Percentiles rank a stretch among this genome's conserved stretches.
Evolutionary conservation across 2,329 filamentous ascomycete species (phyloP).

Genomic region (Escovopsis sp.): DNA sequence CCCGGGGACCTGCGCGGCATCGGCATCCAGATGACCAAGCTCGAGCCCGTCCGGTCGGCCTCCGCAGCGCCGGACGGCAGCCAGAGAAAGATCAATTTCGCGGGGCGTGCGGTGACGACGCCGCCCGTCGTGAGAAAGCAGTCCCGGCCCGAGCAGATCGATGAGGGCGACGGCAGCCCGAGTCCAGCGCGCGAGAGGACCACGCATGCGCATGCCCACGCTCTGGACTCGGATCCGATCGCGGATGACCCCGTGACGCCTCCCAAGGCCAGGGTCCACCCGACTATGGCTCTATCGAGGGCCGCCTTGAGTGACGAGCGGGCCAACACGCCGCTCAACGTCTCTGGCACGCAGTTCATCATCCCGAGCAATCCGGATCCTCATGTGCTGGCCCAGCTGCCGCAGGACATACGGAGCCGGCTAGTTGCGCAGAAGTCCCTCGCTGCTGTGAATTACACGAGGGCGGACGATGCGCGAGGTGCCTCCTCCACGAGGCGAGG

Average conservation of each 20-base stretch:
- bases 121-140: slow-evolving; percentile 25
- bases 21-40: slow-evolving; percentile 83
- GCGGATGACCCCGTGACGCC: slow-evolving; percentile 38
- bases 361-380: slow-evolving; percentile 73
- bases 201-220: slow-evolving; percentile 14
- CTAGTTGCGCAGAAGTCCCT: slow-evolving; percentile 43
- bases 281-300: slow-evolving; percentile 35
- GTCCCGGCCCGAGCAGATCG: slow-evolving; percentile 30
- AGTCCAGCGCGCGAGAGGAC: slow-evolving; percentile 15
- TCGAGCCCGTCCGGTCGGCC: slow-evolving; percentile 59
- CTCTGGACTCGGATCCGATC: slow-evolving; percentile 33
- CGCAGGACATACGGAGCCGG: slow-evolving; percentile 64
- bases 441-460: slow-evolving; percentile 2
- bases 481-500: slow-evolving; percentile 16
- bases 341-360: slow-evolving; percentile 80
- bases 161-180: slow-evolving; percentile 26
- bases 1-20: slow-evolving; percentile 88
- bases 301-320: slow-evolving; percentile 34
- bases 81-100: slow-evolving; percentile 66
- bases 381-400: slow-evolving; percentile 67
- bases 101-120: slow-evolving; percentile 27
- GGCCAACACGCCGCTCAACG: slow-evolving; percentile 57
- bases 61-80: slow-evolving; percentile 50
- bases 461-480: slow-evolving; percentile 7
- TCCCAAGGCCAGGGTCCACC: slow-evolving; percentile 36